phyloP scores from a whole-genome alignment of 345 rosid genomes.

The Brassica carinata region DNA sequence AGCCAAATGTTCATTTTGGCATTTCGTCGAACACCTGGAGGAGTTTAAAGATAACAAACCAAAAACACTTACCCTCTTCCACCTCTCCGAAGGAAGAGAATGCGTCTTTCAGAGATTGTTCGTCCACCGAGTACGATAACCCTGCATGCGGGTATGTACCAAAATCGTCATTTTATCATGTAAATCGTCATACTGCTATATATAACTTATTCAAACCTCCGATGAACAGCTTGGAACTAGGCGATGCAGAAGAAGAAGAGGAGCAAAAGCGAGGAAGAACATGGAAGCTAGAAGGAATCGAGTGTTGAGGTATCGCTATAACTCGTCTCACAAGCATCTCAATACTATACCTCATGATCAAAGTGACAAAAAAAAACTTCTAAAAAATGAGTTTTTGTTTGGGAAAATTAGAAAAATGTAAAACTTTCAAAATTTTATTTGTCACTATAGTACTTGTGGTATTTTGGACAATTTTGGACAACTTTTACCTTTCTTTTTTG shows the following conservation, averaged over 20 bases:
- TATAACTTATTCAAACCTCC: background rate
- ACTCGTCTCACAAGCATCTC: background rate
- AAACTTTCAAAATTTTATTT: no score
- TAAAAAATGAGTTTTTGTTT: no score
- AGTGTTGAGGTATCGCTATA: background rate
- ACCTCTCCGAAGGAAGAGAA: slow-evolving; percentile 76
- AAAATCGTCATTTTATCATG: background rate
- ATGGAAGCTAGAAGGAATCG: background rate
- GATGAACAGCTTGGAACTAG: background rate
- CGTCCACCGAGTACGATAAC: slow-evolving; percentile 76
- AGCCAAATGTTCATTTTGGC: slow-evolving; percentile 29
- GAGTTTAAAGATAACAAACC: background rate
- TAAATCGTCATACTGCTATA: background rate
- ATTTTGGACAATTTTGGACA: no score
- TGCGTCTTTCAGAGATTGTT: slow-evolving; percentile 74
- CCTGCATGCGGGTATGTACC: slow-evolving; percentile 45
- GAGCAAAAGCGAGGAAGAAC: background rate
- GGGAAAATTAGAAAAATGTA: no score
- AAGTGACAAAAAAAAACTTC: background rate
- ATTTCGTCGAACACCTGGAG: slow-evolving; percentile 57
- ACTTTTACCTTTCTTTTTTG: no score
- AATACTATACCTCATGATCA: background rate
- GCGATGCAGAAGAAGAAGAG: background rate
- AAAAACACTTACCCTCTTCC: slow-evolving; percentile 50
- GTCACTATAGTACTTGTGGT: no score